Percentiles rank a stretch among this genome's conserved stretches.
Conservation (phyloP, 768 basidiomycete genomes). For the Tylopilus subfusipes region DNA sequence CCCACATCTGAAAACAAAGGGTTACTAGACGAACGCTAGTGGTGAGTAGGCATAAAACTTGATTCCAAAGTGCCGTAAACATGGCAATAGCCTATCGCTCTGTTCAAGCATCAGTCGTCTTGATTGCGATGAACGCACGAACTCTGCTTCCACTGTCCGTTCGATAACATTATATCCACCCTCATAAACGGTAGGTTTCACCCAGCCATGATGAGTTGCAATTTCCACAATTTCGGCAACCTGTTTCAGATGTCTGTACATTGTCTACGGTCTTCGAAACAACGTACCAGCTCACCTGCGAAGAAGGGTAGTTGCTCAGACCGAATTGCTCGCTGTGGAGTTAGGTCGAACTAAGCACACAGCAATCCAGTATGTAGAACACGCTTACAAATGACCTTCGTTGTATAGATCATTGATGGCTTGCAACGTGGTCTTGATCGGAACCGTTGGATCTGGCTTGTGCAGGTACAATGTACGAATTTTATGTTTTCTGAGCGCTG, state of each 20-base stretch:
- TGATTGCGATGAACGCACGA: not conserved
- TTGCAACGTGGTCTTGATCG: slow-evolving; percentile 43
- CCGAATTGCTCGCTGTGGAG: slow-evolving; percentile 13
- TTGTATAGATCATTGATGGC: slow-evolving; percentile 46
- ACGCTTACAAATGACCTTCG: slow-evolving; percentile 48
- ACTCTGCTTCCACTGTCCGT: slow-evolving; percentile 37
- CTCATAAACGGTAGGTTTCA: slow-evolving; percentile 50
- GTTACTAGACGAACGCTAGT: slow-evolving; percentile 5
- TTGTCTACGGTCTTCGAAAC: not conserved
- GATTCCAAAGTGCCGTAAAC: slow-evolving; percentile 40
- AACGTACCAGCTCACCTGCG: slow-evolving; percentile 28
- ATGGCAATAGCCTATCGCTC: slow-evolving; percentile 34
- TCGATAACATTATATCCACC: slow-evolving; percentile 45
- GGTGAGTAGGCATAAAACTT: slow-evolving; percentile 32
- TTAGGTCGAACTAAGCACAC: not conserved
- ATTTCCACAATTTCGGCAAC: slow-evolving; percentile 46
- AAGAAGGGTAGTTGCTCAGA: slow-evolving; percentile 23
- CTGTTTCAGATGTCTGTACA: slow-evolving; percentile 7
- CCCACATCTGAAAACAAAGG: not conserved
- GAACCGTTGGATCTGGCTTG: slow-evolving; percentile 40
- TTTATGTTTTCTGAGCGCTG: slow-evolving; percentile 9
- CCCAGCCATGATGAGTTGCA: slow-evolving; percentile 42
- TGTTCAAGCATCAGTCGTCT: slow-evolving; percentile 1
- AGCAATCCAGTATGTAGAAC: not conserved
- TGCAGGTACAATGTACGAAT: slow-evolving; percentile 40